Base-by-base conservation (phyloP, 345 rosid species). In the Lenwebbia sp. region DNA sequence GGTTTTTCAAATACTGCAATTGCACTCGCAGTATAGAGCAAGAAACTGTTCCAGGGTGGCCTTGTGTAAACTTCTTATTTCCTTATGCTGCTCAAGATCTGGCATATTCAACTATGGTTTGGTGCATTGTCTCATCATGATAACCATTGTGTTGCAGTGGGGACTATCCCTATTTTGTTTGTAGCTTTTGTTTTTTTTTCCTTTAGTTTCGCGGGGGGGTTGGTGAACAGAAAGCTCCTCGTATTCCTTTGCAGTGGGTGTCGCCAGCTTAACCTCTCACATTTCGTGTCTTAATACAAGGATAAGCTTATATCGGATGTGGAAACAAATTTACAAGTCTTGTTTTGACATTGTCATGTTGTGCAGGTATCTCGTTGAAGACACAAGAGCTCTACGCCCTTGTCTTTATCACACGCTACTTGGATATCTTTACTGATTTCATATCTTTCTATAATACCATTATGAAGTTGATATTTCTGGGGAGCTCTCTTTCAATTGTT, bases 391-490 rank as follows among this genome's bases (percentile, higher is more conserved):
- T 96, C 84, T 96, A 93, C 83, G 93, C 91, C 25, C 21, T 95
- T 75, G 98, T 96, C 83, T 96, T 96, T 84, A 90, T 92, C 3
- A 87, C 94, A 0, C 96, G 96, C 23, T 96, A 95, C 89, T 88
- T 96, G 92, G 98, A 95, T 89, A 95, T 94, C n/a, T 93, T 96
- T 86, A 92, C 95, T 28, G 86, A 88, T 88, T 96, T 89, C 83
- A 85, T 92, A 84, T 95, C 98, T 7, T 44, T 95, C 6, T 96
- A 95, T 85, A 95, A 96, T 82, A 94, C 97, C 11, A 60, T 85
- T 54, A 95, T 94, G 99, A 96, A 95, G 92, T 74, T 96, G 86
- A 91, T 96, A 82, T 96, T 94, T 87, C 85, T 96, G 88, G 98
- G 93, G 75, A 96, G 96, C 90, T 94, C 99, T 2, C 90, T 93